Base-by-base conservation (phyloP, 2,329 filamentous ascomycete species). In the Malbranchea cinnamomea region DNA sequence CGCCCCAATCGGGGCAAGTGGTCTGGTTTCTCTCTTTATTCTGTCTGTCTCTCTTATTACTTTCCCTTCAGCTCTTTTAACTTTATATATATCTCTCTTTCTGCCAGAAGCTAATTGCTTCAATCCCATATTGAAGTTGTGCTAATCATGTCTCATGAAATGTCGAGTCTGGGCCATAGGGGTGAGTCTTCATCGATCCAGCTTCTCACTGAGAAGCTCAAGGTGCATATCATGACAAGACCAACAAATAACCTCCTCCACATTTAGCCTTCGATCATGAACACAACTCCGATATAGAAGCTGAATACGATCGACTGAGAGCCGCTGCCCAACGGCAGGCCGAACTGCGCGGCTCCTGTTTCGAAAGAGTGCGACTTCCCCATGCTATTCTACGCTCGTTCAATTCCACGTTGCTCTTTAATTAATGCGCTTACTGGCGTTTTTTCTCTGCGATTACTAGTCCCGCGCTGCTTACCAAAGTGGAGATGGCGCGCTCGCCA, bases 241-340 rank as follows among this genome's bases (percentile, higher is more conserved):
- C 10, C n/a, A 6, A 14, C 18, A 6, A 7, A 19, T 4, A 11
- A 2, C 14, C 11, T 6, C 16, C 16, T 13, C 16, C 11, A 13
- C 9, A 9, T 15, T 14, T 50, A 85, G 81, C 78, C 55, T 82
- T 87, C 62, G 81, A 76, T 56, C 76, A 83, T 52, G 67, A 66
- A 35, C 65, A 74, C 42, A 71, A 70, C 48, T 61, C 62, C 42
- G 67, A 75, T 35, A 65, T 72, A 32, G 85, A 95, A 62, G 72
- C 67, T 43, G 85, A 95, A 60, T 95, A 95, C 57, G 85, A 95
- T 52, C 79, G 82, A 31, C 69, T 95, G 25, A 82, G 89, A 47
- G 75, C 78, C 43, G 67, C 85, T 11, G 89, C 87, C 11, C 74
- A 81, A 39, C 66, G 74, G 45, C 85, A 93, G 63, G 82, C 78